Evolutionary conservation across 768 basidiomycete genomes (phyloP).

Genomic region (Sporobolomyces pararoseus): DNA sequence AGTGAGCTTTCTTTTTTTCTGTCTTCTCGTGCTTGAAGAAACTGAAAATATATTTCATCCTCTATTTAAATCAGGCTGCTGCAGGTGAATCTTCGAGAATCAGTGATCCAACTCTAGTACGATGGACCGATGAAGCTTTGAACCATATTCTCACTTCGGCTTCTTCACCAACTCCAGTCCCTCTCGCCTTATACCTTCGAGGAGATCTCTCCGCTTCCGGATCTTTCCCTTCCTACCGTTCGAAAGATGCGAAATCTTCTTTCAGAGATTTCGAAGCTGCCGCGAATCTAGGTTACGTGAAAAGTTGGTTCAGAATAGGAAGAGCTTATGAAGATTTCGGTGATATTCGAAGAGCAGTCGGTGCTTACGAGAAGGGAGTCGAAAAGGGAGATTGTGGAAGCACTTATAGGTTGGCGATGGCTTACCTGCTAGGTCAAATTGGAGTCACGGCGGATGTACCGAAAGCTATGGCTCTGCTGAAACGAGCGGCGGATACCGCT

Average conservation of each 20-base stretch:
- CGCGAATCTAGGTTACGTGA: constrained; percentile 67
- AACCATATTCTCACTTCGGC: constrained; percentile 59
- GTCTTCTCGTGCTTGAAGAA: constrained; percentile 49
- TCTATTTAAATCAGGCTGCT: constrained; percentile 48
- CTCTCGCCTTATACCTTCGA: constrained; percentile 72
- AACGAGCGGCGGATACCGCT: constrained; percentile 69
- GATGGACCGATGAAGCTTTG: constrained; percentile 64
- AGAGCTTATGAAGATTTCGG: constrained; percentile 83
- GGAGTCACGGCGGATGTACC: constrained; percentile 58
- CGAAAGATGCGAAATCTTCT: constrained; percentile 67
- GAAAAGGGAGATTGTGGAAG: constrained; percentile 71
- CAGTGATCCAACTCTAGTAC: constrained; percentile 60
- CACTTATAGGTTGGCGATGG: constrained; percentile 88
- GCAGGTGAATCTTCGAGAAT: constrained; percentile 57
- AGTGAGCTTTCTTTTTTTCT: constrained; percentile 45
- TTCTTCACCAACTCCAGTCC: constrained; percentile 52
- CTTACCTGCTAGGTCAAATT: constrained; percentile 82
- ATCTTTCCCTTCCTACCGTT: constrained; percentile 62
- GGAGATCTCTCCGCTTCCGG: constrained; percentile 72
- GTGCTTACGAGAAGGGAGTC: constrained; percentile 81
- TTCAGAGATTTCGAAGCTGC: constrained; percentile 86
- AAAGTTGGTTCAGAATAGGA: constrained; percentile 89
- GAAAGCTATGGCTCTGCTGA: constrained; percentile 66
- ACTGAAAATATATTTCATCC: too few relatives aligned
- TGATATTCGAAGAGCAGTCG: constrained; percentile 67